phyloP scores from a whole-genome alignment of 1,284 basidiomycete genomes.

The Afroboletus lepidellus region DNA sequence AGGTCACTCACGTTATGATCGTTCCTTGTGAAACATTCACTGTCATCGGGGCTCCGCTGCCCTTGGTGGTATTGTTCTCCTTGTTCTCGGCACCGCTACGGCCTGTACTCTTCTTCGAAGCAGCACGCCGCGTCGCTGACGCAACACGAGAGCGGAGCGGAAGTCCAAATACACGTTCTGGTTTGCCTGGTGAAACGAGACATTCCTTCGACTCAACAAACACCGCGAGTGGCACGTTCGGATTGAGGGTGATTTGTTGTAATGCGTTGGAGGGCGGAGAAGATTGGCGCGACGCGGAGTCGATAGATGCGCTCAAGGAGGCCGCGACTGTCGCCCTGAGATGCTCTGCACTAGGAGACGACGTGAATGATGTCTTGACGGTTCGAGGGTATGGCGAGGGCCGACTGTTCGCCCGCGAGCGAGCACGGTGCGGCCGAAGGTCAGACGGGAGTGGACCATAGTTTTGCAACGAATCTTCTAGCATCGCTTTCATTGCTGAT shows the following conservation, averaged over 20 bases:
- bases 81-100: conserved; percentile 48
- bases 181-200: conserved; percentile 22
- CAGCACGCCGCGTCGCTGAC: conserved; percentile 53
- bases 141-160: conserved; percentile 51
- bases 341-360: conserved; percentile 44
- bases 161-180: conserved; percentile 40
- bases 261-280: conserved; percentile 17
- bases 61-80: conserved; percentile 42
- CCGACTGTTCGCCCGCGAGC: conserved; percentile 66
- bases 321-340: conserved; percentile 30
- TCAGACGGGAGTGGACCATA: conserved; percentile 70
- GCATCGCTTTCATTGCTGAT: conserved; percentile 65
- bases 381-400: conserved; percentile 69
- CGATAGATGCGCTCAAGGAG: conserved; percentile 21
- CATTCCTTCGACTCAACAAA: conserved; percentile 8
- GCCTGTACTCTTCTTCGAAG: conserved; percentile 52
- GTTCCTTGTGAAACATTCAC: conserved; percentile 38
- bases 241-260: conserved; percentile 24
- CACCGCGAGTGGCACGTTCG: conserved; percentile 18
- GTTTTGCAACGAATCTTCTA: conserved; percentile 69
- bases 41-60: conserved; percentile 6
- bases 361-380: conserved; percentile 39
- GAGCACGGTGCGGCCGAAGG: conserved; percentile 54
- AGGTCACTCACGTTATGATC: conserved; percentile 59
- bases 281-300: conserved; percentile 7